Percentiles rank a stretch among this genome's conserved stretches.
Conservation (phyloP, 2,329 filamentous ascomycete genomes). For the Fusarium cicatricum region DNA sequence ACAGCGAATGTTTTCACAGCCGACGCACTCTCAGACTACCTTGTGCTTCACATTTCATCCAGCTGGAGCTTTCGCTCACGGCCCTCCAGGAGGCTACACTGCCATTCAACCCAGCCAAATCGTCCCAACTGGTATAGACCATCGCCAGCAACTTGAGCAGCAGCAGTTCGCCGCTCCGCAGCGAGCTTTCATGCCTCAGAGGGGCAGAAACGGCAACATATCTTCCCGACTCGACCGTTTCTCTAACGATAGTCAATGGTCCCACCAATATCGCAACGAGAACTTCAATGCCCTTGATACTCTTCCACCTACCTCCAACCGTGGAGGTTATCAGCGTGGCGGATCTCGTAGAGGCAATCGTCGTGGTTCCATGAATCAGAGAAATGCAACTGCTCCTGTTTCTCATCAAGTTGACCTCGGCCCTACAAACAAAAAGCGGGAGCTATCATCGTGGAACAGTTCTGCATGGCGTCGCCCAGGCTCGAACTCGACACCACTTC, state of each 20-base stretch:
- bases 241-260: slow-evolving; percentile 14
- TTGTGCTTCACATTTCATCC: slow-evolving; percentile 11
- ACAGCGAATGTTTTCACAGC: neutral
- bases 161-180: slow-evolving; percentile 6
- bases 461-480: slow-evolving; percentile 27
- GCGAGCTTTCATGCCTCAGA: slow-evolving; percentile 3
- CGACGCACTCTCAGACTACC: slow-evolving; percentile 1
- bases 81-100: neutral
- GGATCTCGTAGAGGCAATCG: slow-evolving; percentile 22
- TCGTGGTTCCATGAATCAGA: slow-evolving; percentile 28
- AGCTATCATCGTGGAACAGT: slow-evolving; percentile 23
- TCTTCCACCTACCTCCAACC: slow-evolving; percentile 4
- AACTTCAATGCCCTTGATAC: slow-evolving; percentile 8
- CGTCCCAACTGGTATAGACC: slow-evolving; percentile 3
- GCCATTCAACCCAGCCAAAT: slow-evolving; percentile 1
- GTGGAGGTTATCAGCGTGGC: slow-evolving; percentile 23
- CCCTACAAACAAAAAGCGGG: slow-evolving; percentile 24
- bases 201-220: slow-evolving; percentile 11
- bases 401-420: slow-evolving; percentile 12
- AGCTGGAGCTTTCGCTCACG: neutral
- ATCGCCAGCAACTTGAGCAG: slow-evolving; percentile 6
- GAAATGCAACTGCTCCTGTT: slow-evolving; percentile 32
- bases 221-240: slow-evolving; percentile 15
- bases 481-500: slow-evolving; percentile 1
- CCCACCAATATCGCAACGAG: slow-evolving; percentile 19